phyloP scores from a whole-genome alignment of 108 stramenopile genomes.

The Cyclotella sp. region DNA sequence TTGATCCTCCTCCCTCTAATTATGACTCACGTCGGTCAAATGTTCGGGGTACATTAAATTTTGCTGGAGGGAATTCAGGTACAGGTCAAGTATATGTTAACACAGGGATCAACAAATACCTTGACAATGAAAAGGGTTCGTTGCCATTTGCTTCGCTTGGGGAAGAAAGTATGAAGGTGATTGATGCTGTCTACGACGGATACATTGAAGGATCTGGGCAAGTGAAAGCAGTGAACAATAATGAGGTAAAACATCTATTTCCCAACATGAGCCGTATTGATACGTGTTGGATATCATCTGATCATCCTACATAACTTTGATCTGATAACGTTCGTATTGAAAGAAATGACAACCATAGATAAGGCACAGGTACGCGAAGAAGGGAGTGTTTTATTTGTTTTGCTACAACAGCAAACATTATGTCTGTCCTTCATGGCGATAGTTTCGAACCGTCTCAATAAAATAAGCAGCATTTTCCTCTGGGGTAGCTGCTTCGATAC shows the following conservation, averaged over 20 bases:
- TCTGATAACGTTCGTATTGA: background rate
- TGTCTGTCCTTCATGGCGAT: conserved; percentile 70
- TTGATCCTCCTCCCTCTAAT: conserved; percentile 30
- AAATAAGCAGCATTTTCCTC: conserved; percentile 97
- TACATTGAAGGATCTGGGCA: conserved; percentile 48
- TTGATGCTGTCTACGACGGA: conserved; percentile 31
- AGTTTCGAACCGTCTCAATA: conserved; percentile 94
- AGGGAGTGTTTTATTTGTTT: background rate
- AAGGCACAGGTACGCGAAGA: background rate
- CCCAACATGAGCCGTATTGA: conserved; percentile 53
- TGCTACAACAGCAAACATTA: background rate
- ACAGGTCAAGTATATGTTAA: conserved; percentile 50
- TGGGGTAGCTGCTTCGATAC: conserved; percentile 94
- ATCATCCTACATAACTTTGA: background rate
- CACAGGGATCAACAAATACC: conserved; percentile 22
- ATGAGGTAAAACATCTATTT: conserved; percentile 42
- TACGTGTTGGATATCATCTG: conserved; percentile 37
- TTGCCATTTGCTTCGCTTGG: conserved; percentile 45
- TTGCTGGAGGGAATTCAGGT: conserved; percentile 45
- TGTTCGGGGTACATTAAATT: conserved; percentile 45
- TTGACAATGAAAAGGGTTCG: conserved; percentile 48
- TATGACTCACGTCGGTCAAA: conserved; percentile 22
- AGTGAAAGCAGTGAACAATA: conserved; percentile 46
- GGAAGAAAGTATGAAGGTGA: conserved; percentile 38
- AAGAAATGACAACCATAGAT: background rate